Evolutionary conservation across 1,139 yeast genomes (phyloP).

Genomic region (Eremothecium sinecaudum): DNA sequence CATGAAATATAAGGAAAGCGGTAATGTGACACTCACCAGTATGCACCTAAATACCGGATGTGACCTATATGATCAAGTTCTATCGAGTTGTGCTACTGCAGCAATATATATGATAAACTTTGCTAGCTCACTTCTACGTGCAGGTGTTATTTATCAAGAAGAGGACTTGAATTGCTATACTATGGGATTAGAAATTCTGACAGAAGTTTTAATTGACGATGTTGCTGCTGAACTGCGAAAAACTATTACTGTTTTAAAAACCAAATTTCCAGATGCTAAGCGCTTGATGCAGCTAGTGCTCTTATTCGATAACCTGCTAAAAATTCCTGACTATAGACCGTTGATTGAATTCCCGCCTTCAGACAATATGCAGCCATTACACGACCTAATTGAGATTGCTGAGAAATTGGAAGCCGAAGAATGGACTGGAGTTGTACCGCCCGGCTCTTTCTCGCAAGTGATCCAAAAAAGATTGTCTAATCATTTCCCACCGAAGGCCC

Average conservation of each 20-base stretch:
- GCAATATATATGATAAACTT: conserved; percentile 45
- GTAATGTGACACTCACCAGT: conserved; percentile 15
- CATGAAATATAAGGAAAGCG: conserved; percentile 32
- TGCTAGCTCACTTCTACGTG: conserved; percentile 39
- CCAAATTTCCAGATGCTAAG: conserved; percentile 9
- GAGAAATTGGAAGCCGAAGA: conserved; percentile 2
- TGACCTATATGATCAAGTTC: conserved; percentile 38
- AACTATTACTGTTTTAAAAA: conserved; percentile 10
- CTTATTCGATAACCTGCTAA: conserved; percentile 15
- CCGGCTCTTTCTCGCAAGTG: conserved; percentile 45
- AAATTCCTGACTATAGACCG: conserved; percentile 9
- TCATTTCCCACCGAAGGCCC: conserved; percentile 46
- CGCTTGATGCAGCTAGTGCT: conserved; percentile 13
- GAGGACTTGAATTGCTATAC: conserved; percentile 62
- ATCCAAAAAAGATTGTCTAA: conserved; percentile 46
- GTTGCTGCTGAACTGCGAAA: conserved; percentile 8
- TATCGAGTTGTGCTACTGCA: conserved; percentile 42
- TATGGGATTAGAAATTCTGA: conserved; percentile 39
- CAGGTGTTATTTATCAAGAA: conserved; percentile 62
- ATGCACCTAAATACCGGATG: conserved; percentile 27
- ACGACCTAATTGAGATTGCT: conserved; percentile 6
- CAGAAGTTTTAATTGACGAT: conserved; percentile 13
- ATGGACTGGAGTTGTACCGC: conserved; percentile 18
- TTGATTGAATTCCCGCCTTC: background rate
- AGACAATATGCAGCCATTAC: conserved; percentile 3